Percentiles rank a stretch among this genome's conserved stretches.
Evolutionary conservation across 805 yeast species (phyloP).

Genomic region (Candida krabiensis): DNA sequence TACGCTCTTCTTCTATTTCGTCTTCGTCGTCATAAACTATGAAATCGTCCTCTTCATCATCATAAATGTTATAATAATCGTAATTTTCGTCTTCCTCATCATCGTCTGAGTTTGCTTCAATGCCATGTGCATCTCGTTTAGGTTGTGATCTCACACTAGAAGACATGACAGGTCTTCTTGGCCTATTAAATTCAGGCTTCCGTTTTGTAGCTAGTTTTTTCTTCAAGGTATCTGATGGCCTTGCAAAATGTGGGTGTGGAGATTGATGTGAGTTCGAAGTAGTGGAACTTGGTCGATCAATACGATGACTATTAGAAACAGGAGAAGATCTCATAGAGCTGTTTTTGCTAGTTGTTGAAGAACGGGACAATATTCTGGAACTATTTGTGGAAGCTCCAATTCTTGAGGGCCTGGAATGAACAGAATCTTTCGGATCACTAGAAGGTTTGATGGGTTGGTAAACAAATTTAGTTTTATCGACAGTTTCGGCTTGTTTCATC

Average conservation of each 20-base stretch:
- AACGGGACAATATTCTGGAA: neutral
- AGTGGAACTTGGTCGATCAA: neutral
- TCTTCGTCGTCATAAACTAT: slow-evolving; percentile 59
- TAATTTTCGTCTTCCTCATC: slow-evolving; percentile 34
- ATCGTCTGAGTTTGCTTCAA: slow-evolving; percentile 29
- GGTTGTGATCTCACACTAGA: no score
- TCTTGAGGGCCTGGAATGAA: neutral
- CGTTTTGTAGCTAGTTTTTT: slow-evolving; percentile 41
- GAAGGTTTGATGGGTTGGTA: slow-evolving; percentile 23
- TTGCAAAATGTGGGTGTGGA: slow-evolving; percentile 39
- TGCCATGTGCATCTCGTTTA: slow-evolving; percentile 26
- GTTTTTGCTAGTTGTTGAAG: neutral
- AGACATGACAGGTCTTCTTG: slow-evolving; percentile 4
- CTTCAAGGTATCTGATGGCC: slow-evolving; percentile 56
- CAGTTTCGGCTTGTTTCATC: slow-evolving; percentile 64
- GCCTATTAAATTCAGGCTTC: neutral
- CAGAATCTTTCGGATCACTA: slow-evolving; percentile 9
- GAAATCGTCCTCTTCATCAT: slow-evolving; percentile 57
- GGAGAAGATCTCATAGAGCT: no score
- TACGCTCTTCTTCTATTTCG: slow-evolving; percentile 15
- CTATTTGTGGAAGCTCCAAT: neutral
- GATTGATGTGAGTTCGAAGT: neutral
- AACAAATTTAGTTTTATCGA: slow-evolving; percentile 51
- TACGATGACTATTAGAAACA: neutral
- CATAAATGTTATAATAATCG: slow-evolving; percentile 47